Conservation (phyloP, 2,329 filamentous ascomycete species). For the Elsinoe necatrix region DNA sequence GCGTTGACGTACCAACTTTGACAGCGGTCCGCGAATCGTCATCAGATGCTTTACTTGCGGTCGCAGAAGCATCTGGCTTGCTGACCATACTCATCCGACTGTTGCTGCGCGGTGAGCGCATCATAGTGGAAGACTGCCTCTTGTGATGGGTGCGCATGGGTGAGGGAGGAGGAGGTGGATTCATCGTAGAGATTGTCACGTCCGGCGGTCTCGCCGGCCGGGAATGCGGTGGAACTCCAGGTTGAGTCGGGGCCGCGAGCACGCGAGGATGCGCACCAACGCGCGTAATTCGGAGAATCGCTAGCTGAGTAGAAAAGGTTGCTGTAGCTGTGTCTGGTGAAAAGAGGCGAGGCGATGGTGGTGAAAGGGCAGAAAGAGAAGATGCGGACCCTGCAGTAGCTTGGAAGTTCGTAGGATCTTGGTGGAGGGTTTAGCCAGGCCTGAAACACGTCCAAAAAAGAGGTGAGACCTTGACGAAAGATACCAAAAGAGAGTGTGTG, state of each 20-base stretch:
- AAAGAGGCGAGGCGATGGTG: background rate
- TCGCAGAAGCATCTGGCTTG: slow-evolving; percentile 19
- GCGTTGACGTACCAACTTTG: slow-evolving; percentile 74
- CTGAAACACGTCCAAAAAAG: slow-evolving; percentile 10
- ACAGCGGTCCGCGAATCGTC: slow-evolving; percentile 86
- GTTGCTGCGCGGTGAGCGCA: slow-evolving; percentile 44
- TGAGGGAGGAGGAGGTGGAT: slow-evolving; percentile 12
- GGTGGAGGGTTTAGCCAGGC: background rate
- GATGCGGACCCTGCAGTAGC: slow-evolving; percentile 11
- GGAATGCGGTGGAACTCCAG: background rate
- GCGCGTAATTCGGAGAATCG: background rate
- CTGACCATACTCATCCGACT: slow-evolving; percentile 81
- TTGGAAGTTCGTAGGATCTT: background rate
- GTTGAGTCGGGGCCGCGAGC: background rate
- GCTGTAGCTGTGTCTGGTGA: background rate
- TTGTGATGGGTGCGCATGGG: slow-evolving; percentile 10
- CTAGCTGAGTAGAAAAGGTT: background rate
- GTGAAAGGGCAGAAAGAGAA: background rate
- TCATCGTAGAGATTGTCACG: background rate
- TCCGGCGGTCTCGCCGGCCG: slow-evolving; percentile 5
- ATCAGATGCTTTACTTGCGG: slow-evolving; percentile 67
- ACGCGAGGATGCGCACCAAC: background rate
- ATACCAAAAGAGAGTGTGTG: background rate
- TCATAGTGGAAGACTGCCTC: slow-evolving; percentile 5
- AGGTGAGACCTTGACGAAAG: slow-evolving; percentile 10